phyloP scores from a whole-genome alignment of 345 rosid genomes.

The Combretum micranthum region DNA sequence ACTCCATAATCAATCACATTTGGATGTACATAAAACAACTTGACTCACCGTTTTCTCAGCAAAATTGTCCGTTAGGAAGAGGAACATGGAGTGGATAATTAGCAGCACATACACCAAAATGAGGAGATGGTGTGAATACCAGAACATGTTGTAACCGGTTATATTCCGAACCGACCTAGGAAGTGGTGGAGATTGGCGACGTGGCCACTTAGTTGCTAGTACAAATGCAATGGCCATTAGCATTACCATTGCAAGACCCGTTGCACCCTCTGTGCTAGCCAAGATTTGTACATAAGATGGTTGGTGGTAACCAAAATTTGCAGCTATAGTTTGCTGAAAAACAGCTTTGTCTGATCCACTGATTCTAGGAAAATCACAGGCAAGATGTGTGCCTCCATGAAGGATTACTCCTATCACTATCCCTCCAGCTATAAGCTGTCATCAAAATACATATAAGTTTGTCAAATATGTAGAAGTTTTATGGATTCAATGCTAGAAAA shows the following conservation, averaged over 20 bases:
- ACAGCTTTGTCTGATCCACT: constrained; percentile 23
- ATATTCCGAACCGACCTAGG: constrained; percentile 39
- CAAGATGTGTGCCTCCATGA: constrained; percentile 56
- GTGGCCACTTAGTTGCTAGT: constrained; percentile 50
- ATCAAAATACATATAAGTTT: not conserved
- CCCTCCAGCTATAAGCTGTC: constrained; percentile 43
- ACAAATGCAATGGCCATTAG: constrained; percentile 44
- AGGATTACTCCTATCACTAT: constrained; percentile 46
- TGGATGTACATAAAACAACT: not conserved
- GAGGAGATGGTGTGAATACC: constrained; percentile 61
- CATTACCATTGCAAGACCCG: constrained; percentile 48
- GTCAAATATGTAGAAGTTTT: too few relatives aligned
- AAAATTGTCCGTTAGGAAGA: constrained; percentile 34
- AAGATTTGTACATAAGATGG: constrained; percentile 39
- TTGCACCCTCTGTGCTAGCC: constrained; percentile 39
- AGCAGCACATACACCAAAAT: constrained; percentile 42
- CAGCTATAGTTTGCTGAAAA: constrained; percentile 34
- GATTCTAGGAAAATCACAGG: constrained; percentile 51
- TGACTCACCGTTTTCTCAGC: constrained; percentile 39
- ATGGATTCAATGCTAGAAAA: too few relatives aligned
- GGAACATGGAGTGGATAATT: constrained; percentile 54
- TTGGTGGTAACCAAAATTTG: constrained; percentile 38
- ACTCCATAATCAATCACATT: not conserved
- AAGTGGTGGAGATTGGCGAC: constrained; percentile 28
- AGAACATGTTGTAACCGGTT: constrained; percentile 45